Base-by-base conservation (phyloP, 495 filamentous ascomycete genomes). In the Talaromyces nanjingensis region DNA sequence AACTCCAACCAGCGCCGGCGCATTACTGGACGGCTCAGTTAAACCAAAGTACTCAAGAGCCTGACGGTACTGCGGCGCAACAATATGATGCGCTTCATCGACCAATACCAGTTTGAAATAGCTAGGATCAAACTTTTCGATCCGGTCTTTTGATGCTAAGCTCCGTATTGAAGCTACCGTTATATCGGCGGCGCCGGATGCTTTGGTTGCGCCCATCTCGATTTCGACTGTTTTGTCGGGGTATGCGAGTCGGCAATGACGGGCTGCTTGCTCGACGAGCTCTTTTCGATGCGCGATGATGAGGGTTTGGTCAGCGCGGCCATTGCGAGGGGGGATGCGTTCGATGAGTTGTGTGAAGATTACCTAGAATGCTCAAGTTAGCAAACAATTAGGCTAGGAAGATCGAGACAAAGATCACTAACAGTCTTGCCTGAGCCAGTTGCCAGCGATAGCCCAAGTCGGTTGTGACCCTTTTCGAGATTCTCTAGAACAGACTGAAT, bases 81-180 rank as follows among this genome's bases (percentile, higher is more conserved):
- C 93, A 58, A 98, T 97, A 74, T 98, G 94, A 75, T 99, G 94
- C n/a, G 92, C 93, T 72, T 99, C 94, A 68, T 99, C 94, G 6
- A 99, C 93, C 14, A 99, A 81, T 2, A 99, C 75, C 0, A 99
- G 84, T 72, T 99, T 99, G 80, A 93, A 97, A 22, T 75, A 74
- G 2, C 64, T 73, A 0, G 92, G 90, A 64, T 97, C 86, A 68
- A 92, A 98, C 66, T 96, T 97, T 34, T 68, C 58, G 14, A 97
- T 81, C 29, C 94, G 83, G 55, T 92, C 86, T 16, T 83, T 80
- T 3, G 88, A 92, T 0, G 79, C 82, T 53, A 99, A 84, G 65
- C 89, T 96, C 66, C 87, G 84, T 33, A 98, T 79, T 4, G 92
- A 96, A n/a, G 93, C 96, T 60, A 98, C 81, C 11, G 93, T 97